Conservation (phyloP, 306 rosid species). For the Quercus ilex region DNA sequence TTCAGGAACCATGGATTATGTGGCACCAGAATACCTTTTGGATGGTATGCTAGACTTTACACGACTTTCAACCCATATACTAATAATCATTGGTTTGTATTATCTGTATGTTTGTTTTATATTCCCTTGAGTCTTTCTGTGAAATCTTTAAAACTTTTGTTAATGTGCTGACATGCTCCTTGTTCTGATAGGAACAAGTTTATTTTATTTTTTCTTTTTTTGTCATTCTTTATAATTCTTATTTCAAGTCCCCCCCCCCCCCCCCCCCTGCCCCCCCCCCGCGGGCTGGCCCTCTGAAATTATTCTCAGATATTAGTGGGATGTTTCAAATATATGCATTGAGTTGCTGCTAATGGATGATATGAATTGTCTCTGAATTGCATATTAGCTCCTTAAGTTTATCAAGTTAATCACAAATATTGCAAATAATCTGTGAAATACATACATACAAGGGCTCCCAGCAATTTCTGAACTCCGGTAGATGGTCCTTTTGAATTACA, state of each 20-base stretch:
- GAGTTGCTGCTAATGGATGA: not conserved
- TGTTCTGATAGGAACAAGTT: not conserved
- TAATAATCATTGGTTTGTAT: slow-evolving; percentile 4
- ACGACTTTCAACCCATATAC: not conserved
- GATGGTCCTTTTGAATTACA: not conserved
- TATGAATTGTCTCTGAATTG: not conserved
- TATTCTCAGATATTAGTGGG: not conserved
- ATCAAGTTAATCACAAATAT: not conserved
- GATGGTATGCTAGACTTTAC: slow-evolving; percentile 52
- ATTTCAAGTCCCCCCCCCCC: no score
- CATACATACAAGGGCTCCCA: not conserved
- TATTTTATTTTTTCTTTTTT: not conserved
- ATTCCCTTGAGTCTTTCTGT: slow-evolving; percentile 1
- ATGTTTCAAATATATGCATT: not conserved
- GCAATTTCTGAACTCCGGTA: not conserved
- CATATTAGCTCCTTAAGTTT: not conserved
- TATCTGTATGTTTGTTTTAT: not conserved
- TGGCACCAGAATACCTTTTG: slow-evolving; percentile 80
- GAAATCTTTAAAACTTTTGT: not conserved
- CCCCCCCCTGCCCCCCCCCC: no score
- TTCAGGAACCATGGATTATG: slow-evolving; percentile 69
- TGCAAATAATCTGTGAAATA: not conserved
- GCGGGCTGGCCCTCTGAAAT: no score
- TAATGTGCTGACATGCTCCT: not conserved
- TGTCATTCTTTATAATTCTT: not conserved